phyloP scores from a whole-genome alignment of 2,329 filamentous ascomycete species.

The Verticillium tricorpus region DNA sequence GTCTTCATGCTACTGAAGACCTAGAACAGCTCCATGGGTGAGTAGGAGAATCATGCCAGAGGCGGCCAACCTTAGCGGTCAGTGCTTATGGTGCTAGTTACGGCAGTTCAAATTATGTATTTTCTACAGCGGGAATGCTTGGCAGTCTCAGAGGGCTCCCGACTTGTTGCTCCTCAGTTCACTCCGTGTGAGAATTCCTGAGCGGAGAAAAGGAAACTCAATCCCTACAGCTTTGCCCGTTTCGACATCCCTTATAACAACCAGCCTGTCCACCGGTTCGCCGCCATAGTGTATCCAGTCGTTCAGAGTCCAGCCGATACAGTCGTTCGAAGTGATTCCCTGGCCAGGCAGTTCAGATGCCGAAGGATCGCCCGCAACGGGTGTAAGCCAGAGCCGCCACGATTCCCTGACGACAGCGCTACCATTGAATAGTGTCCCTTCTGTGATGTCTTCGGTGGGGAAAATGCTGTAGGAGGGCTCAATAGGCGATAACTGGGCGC shows the following conservation, averaged over 20 bases:
- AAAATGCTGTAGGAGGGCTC: too few species aligned
- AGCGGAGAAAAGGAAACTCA: conserved; percentile 27
- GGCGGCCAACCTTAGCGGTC: too few species aligned
- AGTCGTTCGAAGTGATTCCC: conserved; percentile 17
- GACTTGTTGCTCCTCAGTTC: not conserved
- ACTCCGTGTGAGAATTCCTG: conserved; percentile 15
- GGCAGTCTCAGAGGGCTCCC: too few species aligned
- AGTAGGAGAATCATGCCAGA: too few species aligned
- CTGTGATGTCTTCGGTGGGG: conserved; percentile 8
- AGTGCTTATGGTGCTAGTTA: too few species aligned
- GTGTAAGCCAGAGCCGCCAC: conserved; percentile 23
- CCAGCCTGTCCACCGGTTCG: conserved; percentile 25
- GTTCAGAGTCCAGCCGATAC: conserved; percentile 23
- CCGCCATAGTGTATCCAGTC: conserved; percentile 31
- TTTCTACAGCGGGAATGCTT: too few species aligned
- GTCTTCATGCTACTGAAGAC: conserved; percentile 13
- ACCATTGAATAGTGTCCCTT: conserved; percentile 6
- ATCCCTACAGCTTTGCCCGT: conserved; percentile 20
- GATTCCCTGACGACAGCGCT: conserved; percentile 12
- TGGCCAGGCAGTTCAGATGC: conserved; percentile 23
- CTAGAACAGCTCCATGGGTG: not conserved
- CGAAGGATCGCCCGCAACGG: not conserved
- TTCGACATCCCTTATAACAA: conserved; percentile 21
- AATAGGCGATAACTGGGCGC: too few species aligned
- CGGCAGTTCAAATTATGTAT: too few species aligned